Percentiles rank a stretch among this genome's conserved stretches.
These are phyloP conservation scores for Yarrowia sp. DNA, from an alignment of 805 yeast species.

Conservation along the genomic window DNA sequence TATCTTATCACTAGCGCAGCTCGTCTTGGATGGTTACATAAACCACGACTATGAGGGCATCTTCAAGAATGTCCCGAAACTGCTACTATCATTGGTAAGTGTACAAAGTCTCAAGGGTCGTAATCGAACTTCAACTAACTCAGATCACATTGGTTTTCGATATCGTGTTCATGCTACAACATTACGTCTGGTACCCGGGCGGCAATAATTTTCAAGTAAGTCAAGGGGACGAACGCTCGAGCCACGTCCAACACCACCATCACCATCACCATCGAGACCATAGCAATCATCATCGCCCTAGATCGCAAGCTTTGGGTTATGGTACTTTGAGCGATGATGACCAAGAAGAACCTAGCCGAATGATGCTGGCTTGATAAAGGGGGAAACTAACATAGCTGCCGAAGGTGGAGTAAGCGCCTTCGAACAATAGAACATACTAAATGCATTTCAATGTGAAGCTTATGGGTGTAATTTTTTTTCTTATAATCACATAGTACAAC, in stretches of 20 bases:
- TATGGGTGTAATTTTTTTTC: no score
- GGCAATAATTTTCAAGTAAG: slow-evolving; percentile 18
- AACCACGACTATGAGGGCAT: slow-evolving; percentile 48
- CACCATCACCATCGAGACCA: slow-evolving; percentile 24
- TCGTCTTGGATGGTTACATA: slow-evolving; percentile 53
- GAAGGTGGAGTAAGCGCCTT: slow-evolving; percentile 29
- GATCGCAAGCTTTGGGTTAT: slow-evolving; percentile 10
- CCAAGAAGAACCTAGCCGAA: slow-evolving; percentile 25
- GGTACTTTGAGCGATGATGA: slow-evolving; percentile 10
- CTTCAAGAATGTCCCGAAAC: slow-evolving; percentile 55
- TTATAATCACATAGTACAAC: no score
- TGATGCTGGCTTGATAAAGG: slow-evolving; percentile 23
- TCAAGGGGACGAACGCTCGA: not conserved
- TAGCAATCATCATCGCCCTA: slow-evolving; percentile 24
- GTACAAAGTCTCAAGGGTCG: not conserved
- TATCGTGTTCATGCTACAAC: slow-evolving; percentile 48
- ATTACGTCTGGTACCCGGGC: slow-evolving; percentile 40
- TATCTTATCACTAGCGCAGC: slow-evolving; percentile 52
- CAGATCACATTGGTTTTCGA: slow-evolving; percentile 49
- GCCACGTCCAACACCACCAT: slow-evolving; percentile 7
- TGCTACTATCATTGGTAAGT: slow-evolving; percentile 54
- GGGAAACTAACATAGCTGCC: slow-evolving; percentile 36
- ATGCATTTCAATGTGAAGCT: no score
- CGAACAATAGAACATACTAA: no score
- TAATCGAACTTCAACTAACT: not conserved